phyloP scores from a whole-genome alignment of 208 protist species.

The Strigomonas oncopelti region DNA sequence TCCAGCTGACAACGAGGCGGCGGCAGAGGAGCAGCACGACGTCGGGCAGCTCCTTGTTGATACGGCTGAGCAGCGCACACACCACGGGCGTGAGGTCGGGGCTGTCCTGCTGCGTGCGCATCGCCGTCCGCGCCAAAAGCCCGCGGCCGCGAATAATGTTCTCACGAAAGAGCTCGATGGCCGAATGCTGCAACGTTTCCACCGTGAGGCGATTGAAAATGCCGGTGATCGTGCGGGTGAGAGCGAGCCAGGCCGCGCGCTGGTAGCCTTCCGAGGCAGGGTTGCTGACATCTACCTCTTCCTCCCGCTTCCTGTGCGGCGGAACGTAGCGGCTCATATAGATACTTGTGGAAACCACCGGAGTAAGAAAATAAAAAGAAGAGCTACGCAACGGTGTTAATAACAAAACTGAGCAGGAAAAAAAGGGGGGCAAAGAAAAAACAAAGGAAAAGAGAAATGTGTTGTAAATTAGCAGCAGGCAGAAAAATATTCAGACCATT shows the following conservation, averaged over 20 bases:
- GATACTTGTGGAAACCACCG: neutral
- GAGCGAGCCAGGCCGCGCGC: slow-evolving; percentile 94
- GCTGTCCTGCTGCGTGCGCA: slow-evolving; percentile 93
- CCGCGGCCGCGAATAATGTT: slow-evolving; percentile 98
- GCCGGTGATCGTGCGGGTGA: slow-evolving; percentile 96
- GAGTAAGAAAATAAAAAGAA: neutral
- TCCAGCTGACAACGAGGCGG: slow-evolving; percentile 90
- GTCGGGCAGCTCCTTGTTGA: slow-evolving; percentile 98
- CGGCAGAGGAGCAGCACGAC: slow-evolving; percentile 93
- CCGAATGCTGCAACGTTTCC: slow-evolving; percentile 91
- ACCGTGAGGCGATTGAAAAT: slow-evolving; percentile 96
- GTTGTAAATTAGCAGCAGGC: neutral
- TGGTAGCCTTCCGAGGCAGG: slow-evolving; percentile 59
- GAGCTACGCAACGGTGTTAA: neutral
- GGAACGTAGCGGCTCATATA: slow-evolving; percentile 71
- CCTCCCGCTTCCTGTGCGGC: slow-evolving; percentile 47
- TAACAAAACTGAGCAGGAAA: too few relatives aligned
- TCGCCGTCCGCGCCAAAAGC: slow-evolving; percentile 89
- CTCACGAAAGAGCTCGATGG: slow-evolving; percentile 95
- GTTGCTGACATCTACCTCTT: slow-evolving; percentile 19
- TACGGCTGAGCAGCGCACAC: slow-evolving; percentile 90
- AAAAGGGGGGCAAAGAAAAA: neutral
- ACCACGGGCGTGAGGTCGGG: slow-evolving; percentile 96
- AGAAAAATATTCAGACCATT: too few relatives aligned
- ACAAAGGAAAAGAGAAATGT: neutral